Evolutionary conservation across 139 green algal genomes (phyloP), one percentile per base, ranked within the genome.

Genomic region (Picochlorum sp.): DNA sequence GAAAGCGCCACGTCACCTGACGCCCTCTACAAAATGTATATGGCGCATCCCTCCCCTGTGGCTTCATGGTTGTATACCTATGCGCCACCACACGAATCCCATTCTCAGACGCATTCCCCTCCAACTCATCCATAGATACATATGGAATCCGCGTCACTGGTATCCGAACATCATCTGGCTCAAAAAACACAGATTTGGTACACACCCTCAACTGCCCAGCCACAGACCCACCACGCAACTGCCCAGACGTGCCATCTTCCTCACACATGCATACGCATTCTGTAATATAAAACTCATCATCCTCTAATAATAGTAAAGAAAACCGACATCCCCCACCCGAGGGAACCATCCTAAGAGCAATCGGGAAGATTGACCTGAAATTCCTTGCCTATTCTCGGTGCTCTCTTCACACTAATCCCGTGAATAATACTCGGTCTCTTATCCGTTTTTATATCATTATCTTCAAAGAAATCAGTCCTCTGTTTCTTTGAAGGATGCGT

Each of bases 181-280:
- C 89, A 62, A 95, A 94, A 62, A 95, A 90, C 8, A 96, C 54
- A 6, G 80, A 89, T 49, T 74, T 80, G 11, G 86, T 91, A 76
- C 76, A 85, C 49, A 96, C 74, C 21, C 87, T 72, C 68, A 96
- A 44, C n/a, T 86, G 80, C 13, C 90, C 90, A 13, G 63, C 49
- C 41, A 96, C 30, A 13, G 61, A 24, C 75, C 88, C 92, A 70
- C 86, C 84, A 4, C 45, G 28, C 28, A 30, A 30, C 28, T 30
- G 28, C 28, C 28, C 28, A 30, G 28, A 23, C 8, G 47, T 10
- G 6, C 47, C 13, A 54, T 21, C 47, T 2, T 21, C 47, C 14
- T 44, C 65, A 49, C 67, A 76, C 6, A n/a, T 20, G 1, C 64
- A 85, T 16, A 83, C 78, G 76, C 76, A 92, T 67, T 94, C 85